Evolutionary conservation across 345 rosid genomes (phyloP).

Genomic region (Streptanthus diversifolius): DNA sequence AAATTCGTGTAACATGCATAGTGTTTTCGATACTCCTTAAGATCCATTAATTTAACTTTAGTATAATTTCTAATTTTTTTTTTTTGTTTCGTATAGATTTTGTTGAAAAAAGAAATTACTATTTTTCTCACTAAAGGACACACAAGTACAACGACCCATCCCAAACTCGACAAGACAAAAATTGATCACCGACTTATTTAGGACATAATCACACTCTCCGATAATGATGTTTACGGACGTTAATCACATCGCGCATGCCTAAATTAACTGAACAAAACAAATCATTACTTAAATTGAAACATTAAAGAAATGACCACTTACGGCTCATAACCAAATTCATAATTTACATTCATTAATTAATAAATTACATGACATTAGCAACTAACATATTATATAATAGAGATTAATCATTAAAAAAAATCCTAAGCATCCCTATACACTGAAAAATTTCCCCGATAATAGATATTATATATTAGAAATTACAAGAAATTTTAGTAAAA

Average conservation of each 20-base stretch:
- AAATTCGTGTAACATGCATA: not conserved
- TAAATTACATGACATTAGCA: slow-evolving; percentile 12
- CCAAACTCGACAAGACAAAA: slow-evolving; percentile 8
- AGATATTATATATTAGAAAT: not conserved
- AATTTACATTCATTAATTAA: slow-evolving; percentile 14
- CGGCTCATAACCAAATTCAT: not conserved
- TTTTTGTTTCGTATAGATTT: too few species aligned
- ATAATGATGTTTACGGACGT: slow-evolving; percentile 19
- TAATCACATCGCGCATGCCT: slow-evolving; percentile 34
- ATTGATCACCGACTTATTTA: not conserved
- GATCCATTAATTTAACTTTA: not conserved
- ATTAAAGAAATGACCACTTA: not conserved
- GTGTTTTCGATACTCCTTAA: not conserved
- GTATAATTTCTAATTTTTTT: not conserved
- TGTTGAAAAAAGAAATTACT: too few species aligned
- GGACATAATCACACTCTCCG: slow-evolving; percentile 1
- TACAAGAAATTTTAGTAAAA: slow-evolving; percentile 16
- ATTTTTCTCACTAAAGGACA: slow-evolving; percentile 11
- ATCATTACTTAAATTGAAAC: not conserved
- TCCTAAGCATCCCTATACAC: slow-evolving; percentile 8
- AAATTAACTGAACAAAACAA: not conserved
- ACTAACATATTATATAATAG: not conserved
- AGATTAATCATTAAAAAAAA: not conserved
- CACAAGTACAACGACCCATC: slow-evolving; percentile 16
- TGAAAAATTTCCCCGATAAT: slow-evolving; percentile 1